Percentiles rank a stretch among this genome's conserved stretches.
Evolutionary conservation across 257 asterid genomes (phyloP).

Genomic region (Lycium ferocissimum): DNA sequence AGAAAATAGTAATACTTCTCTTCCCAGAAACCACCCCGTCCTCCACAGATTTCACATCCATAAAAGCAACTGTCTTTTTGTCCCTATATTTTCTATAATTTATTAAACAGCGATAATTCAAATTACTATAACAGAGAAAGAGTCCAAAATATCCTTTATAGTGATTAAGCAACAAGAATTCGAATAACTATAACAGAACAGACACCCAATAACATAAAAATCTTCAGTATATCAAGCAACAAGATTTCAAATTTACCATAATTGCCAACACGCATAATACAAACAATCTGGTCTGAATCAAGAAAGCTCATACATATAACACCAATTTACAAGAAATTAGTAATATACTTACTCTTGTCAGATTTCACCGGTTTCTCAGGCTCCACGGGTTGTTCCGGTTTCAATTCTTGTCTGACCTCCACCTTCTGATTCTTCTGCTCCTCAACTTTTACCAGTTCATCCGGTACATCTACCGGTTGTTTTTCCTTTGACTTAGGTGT

Average conservation of each 20-base stretch:
- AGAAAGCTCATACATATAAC: neutral
- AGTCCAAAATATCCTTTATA: neutral
- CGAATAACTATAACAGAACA: neutral
- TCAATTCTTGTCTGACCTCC: conserved; percentile 39
- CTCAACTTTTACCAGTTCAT: conserved; percentile 50
- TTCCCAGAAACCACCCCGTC: too few relatives aligned
- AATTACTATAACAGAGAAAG: neutral
- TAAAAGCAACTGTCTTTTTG: conserved; percentile 7
- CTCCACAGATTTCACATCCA: neutral
- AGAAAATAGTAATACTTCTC: too few relatives aligned
- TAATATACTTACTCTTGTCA: conserved; percentile 43
- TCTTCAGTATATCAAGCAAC: neutral
- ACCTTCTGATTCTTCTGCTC: conserved; percentile 28
- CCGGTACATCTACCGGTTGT: conserved; percentile 28
- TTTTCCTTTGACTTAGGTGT: conserved; percentile 38
- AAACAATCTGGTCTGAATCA: too few relatives aligned
- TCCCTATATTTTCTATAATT: neutral
- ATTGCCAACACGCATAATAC: too few relatives aligned
- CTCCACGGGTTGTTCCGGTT: conserved; percentile 37
- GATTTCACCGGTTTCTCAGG: conserved; percentile 31
- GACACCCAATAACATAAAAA: neutral
- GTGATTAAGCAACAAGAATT: neutral
- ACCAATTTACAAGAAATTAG: neutral
- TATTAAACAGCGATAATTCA: neutral
- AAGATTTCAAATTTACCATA: too few relatives aligned